Conservation (phyloP, 805 yeast genomes). For the Priceomyces haplophilus region DNA sequence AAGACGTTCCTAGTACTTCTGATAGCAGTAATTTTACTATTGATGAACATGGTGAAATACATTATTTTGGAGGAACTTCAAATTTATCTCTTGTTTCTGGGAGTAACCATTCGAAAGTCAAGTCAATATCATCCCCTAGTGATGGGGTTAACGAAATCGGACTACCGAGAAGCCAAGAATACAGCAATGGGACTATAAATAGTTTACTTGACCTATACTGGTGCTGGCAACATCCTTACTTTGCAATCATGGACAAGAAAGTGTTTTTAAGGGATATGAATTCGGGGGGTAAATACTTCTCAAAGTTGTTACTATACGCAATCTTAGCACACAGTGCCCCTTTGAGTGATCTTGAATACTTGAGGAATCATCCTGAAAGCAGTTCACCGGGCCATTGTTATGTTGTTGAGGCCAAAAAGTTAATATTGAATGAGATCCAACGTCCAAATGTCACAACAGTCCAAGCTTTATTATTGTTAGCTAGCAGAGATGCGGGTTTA, state of each 20-base stretch:
- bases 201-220: constrained; percentile 9
- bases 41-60: constrained; percentile 9
- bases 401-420: constrained; percentile 6
- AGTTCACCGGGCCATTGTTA: constrained; percentile 3
- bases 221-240: constrained; percentile 12
- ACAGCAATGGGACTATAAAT: constrained; percentile 1
- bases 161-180: background rate
- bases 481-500: constrained; percentile 11
- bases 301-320: constrained; percentile 10
- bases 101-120: background rate
- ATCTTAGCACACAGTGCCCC: constrained; percentile 10
- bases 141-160: background rate
- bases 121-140: background rate
- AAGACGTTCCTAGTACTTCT: background rate
- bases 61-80: constrained; percentile 11
- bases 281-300: constrained; percentile 8
- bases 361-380: constrained; percentile 1
- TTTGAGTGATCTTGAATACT: background rate
- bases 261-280: constrained; percentile 11
- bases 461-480: constrained; percentile 10
- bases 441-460: constrained; percentile 9
- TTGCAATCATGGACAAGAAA: constrained; percentile 7
- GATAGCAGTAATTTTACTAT: background rate
- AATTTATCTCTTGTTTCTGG: constrained; percentile 6
- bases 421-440: constrained; percentile 10